phyloP scores from a whole-genome alignment of 225 moss, liverwort and hornwort species.

The Polytrichum formosum region DNA sequence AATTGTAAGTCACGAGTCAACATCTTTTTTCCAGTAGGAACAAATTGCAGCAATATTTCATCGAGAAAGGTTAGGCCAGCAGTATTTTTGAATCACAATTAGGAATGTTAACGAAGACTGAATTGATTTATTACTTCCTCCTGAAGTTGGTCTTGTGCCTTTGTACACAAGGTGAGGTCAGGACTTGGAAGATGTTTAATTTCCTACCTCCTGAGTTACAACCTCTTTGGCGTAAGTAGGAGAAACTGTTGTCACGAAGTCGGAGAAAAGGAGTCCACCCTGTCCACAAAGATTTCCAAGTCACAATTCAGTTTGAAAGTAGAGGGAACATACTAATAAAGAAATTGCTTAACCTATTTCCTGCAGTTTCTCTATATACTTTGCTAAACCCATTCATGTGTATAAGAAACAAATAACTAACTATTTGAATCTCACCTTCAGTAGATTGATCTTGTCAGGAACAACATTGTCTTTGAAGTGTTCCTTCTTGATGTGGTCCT shows the following conservation, averaged over 20 bases:
- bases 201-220: constrained; percentile 66
- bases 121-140: no score
- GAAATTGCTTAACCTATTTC: no score
- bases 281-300: constrained; percentile 16
- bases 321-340: no score
- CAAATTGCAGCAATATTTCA: no score
- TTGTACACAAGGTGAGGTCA: no score
- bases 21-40: no score
- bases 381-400: neutral
- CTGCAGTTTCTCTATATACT: no score
- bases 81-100: no score
- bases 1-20: no score
- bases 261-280: constrained; percentile 78
- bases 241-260: constrained; percentile 81
- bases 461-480: constrained; percentile 73
- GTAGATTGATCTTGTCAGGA: constrained; percentile 58
- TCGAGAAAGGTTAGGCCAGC: neutral
- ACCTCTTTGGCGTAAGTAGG: constrained; percentile 90
- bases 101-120: no score
- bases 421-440: constrained; percentile 51
- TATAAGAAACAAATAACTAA: neutral
- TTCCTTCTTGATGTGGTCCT: constrained; percentile 49
- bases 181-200: neutral
- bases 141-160: no score
- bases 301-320: constrained; percentile 1